Evolutionary conservation across 129 eudicot species (phyloP).

Genomic region (Cynara cardunculus): DNA sequence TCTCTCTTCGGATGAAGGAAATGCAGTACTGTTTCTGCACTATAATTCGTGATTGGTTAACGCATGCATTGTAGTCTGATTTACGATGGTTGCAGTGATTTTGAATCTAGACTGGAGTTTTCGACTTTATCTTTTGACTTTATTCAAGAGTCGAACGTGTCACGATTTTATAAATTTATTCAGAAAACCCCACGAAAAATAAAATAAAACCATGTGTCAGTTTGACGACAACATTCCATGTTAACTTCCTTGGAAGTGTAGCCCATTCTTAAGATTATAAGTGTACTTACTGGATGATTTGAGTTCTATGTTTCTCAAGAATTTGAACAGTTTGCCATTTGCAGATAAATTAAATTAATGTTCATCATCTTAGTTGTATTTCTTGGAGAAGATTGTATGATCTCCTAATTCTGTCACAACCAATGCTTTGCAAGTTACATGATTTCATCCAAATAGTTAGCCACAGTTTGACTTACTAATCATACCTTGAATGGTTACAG

Average conservation of each 20-base stretch:
- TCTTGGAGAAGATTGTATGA: neutral
- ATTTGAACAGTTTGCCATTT: neutral
- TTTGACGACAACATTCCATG: neutral
- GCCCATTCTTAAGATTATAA: neutral
- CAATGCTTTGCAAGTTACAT: neutral
- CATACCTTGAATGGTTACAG: slow-evolving; percentile 33
- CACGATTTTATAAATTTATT: neutral
- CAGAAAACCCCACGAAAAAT: neutral
- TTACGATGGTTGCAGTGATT: neutral
- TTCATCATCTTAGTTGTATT: neutral
- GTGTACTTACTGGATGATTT: neutral
- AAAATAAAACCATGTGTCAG: neutral
- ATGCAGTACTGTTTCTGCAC: neutral
- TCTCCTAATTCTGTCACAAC: neutral
- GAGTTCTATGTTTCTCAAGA: neutral
- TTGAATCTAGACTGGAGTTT: neutral
- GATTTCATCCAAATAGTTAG: neutral
- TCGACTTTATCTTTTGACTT: neutral
- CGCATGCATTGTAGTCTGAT: slow-evolving; percentile 10
- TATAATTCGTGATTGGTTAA: neutral
- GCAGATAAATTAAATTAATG: neutral
- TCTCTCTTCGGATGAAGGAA: neutral
- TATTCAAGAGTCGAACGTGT: neutral
- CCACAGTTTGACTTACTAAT: neutral
- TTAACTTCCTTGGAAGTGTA: neutral